Conservation (phyloP, 352 stramenopile genomes). For the Phytopythium boreale region DNA sequence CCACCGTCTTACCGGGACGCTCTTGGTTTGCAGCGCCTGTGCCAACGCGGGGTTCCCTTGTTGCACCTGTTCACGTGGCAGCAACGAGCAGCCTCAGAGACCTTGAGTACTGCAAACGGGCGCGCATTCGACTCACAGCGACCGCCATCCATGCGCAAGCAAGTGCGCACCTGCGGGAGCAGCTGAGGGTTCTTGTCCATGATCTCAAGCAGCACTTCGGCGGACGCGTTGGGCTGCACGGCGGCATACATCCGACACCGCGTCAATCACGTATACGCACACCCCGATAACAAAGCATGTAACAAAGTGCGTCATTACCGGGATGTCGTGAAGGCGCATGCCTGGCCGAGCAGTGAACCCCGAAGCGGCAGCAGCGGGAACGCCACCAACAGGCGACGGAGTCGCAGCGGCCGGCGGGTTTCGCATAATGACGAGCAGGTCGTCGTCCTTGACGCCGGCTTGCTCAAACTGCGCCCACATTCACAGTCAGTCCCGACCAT, state of each 20-base stretch:
- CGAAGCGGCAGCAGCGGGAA: conserved; percentile 12
- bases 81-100: background rate
- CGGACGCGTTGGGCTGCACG: conserved; percentile 49
- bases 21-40: conserved; percentile 61
- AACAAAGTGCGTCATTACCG: conserved; percentile 32
- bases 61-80: conserved; percentile 42
- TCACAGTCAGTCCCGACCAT: background rate
- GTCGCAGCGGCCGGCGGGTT: conserved; percentile 25
- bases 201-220: conserved; percentile 78
- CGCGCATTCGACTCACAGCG: background rate
- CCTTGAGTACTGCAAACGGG: background rate
- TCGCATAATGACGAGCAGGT: conserved; percentile 65
- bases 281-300: background rate
- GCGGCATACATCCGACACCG: background rate
- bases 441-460: conserved; percentile 64
- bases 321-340: conserved; percentile 82
- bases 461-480: conserved; percentile 48
- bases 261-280: background rate
- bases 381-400: conserved; percentile 2
- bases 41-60: conserved; percentile 61
- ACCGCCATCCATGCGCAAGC: background rate
- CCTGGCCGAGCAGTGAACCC: conserved; percentile 43
- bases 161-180: conserved; percentile 40
- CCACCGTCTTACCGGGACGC: conserved; percentile 41
- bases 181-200: conserved; percentile 81